These are phyloP conservation scores for Sporothrix brasiliensis DNA, from an alignment of 2,329 filamentous ascomycete genomes.

Conservation along the genomic window DNA sequence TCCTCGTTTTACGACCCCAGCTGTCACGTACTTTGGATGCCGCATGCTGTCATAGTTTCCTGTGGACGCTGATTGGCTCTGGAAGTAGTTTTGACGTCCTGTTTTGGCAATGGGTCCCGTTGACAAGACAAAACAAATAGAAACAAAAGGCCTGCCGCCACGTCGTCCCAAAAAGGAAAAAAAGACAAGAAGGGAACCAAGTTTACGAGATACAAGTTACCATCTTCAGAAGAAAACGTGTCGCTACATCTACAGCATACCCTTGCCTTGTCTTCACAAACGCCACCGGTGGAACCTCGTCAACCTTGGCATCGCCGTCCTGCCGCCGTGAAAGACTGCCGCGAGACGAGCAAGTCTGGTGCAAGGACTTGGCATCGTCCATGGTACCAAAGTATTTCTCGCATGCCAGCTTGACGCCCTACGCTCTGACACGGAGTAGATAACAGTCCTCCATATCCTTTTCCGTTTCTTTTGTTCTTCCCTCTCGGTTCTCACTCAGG, in stretches of 20 bases:
- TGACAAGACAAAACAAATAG: neutral
- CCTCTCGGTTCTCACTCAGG: conserved; percentile 28
- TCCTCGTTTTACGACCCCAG: neutral
- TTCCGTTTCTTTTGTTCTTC: neutral
- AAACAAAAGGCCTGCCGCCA: neutral
- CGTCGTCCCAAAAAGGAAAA: neutral
- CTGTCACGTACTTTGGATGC: conserved; percentile 26
- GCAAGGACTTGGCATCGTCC: neutral
- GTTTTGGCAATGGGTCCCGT: no score
- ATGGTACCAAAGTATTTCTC: neutral
- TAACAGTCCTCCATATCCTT: neutral
- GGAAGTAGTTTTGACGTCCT: no score
- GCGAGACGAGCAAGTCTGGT: neutral
- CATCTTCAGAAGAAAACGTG: neutral
- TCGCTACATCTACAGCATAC: neutral
- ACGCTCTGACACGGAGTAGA: neutral
- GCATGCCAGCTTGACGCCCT: neutral
- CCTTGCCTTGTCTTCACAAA: no score
- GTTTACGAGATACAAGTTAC: neutral
- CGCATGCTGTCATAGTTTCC: conserved; percentile 18
- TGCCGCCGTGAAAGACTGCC: neutral
- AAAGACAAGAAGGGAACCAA: neutral
- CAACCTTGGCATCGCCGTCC: neutral
- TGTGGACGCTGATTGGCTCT: neutral
- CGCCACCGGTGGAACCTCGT: no score